These are phyloP conservation scores for Agapanthus africanus DNA, from an alignment of 106 monocot species.

Conservation along the genomic window DNA sequence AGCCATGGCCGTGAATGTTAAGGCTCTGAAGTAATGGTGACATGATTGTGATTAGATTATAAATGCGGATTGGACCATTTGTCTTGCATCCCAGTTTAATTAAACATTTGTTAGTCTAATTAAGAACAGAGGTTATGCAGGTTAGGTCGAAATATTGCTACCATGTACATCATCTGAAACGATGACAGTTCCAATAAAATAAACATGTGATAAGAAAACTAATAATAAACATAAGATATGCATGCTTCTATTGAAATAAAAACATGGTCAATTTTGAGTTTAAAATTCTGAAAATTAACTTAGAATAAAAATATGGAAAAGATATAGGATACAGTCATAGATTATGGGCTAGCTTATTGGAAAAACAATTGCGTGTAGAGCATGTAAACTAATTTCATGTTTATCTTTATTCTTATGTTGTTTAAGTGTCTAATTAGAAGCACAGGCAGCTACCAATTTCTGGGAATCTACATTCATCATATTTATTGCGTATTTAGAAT, in stretches of 20 bases:
- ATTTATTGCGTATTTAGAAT: not conserved
- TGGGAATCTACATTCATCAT: not conserved
- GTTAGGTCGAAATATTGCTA: too few relatives aligned
- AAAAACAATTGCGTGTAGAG: not conserved
- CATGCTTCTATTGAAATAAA: conserved; percentile 7
- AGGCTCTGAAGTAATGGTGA: too few relatives aligned
- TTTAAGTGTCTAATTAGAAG: not conserved
- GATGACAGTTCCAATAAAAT: not conserved
- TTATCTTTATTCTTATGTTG: not conserved
- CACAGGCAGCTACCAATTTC: not conserved
- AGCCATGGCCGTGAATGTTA: too few relatives aligned
- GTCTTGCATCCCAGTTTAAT: too few relatives aligned
- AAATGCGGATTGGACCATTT: too few relatives aligned
- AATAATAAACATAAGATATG: not conserved
- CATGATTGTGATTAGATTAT: too few relatives aligned
- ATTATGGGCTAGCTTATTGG: not conserved
- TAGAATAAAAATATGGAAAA: not conserved
- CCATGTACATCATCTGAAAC: too few relatives aligned
- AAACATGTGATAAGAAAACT: too few relatives aligned
- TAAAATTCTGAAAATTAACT: not conserved
- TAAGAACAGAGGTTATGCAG: too few relatives aligned
- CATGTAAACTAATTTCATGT: not conserved
- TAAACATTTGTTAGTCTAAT: too few relatives aligned
- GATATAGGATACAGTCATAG: not conserved
- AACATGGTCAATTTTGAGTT: not conserved